Base-by-base conservation (phyloP, 2,329 filamentous ascomycete genomes). In the Aspergillus pseudoterreus region DNA sequence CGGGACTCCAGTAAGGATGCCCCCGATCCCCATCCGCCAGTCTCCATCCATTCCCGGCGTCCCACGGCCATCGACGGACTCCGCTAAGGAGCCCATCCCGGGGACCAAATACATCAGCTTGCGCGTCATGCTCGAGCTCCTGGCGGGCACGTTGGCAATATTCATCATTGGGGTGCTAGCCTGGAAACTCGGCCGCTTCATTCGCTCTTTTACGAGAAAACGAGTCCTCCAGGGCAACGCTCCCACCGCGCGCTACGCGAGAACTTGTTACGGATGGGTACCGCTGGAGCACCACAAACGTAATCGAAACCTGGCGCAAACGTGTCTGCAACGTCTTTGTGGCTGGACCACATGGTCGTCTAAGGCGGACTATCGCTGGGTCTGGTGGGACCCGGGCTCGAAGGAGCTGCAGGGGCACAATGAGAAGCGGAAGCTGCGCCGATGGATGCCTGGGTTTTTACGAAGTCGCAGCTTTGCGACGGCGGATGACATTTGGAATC, bases 251-350 rank as follows among this genome's bases (percentile, higher is more conserved):
- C 68, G 69, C 12, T 73, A 72, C 53, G 65, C 65, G 21, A 71
- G 65, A 39, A 72, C 71, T 11, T 75, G 72, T 71, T 72, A 74
- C 51, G 72, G 71, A 32, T 75, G 72, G 72, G 60, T 73, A 12
- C 58, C 66, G 2, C 47, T 63, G 11, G 52, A 67, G n/a, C 62
- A 55, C 5, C 65, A 71, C 22, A 58, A 71, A 39, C 52, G 57
- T 6, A 63, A 64, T 27, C 71, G 67, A 49, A 27, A 53, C 6
- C 35, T 57, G 4, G 54, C 67, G 27, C 57, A 56, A 14, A 57
- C 54, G 10, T 53, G 51, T 1, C 59, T 64, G 6, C 48, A 38
- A 2, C 59, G 50, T 39, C 15, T 71, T 9, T 51, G 59, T 43
- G 47, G 61, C 6, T 67, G 59, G 60, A 57, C 65, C 4, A 53